Conservation (phyloP, 2,329 filamentous ascomycete species). For the Neophaeococcomyces mojaviensis region DNA sequence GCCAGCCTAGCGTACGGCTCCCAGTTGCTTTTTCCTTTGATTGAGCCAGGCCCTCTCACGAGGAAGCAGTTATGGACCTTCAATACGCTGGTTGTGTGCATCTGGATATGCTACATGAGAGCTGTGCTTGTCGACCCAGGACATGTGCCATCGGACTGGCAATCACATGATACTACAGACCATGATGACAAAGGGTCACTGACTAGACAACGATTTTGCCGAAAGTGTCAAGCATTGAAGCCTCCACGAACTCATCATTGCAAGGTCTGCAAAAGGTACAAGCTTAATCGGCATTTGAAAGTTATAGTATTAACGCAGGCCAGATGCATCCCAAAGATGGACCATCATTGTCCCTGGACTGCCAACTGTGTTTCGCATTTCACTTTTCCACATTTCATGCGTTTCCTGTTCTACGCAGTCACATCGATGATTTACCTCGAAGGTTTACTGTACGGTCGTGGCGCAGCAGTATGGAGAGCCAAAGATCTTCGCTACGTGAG, state of each 20-base stretch:
- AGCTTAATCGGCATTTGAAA: not conserved
- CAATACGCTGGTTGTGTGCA: slow-evolving; percentile 47
- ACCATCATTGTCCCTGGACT: slow-evolving; percentile 62
- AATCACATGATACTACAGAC: slow-evolving; percentile 17
- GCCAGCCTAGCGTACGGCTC: slow-evolving; percentile 53
- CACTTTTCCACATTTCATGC: slow-evolving; percentile 58
- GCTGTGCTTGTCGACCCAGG: slow-evolving; percentile 55
- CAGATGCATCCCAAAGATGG: slow-evolving; percentile 58
- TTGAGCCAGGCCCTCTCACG: slow-evolving; percentile 48
- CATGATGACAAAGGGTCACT: slow-evolving; percentile 15
- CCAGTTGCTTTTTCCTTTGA: slow-evolving; percentile 48
- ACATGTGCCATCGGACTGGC: slow-evolving; percentile 41
- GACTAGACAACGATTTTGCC: slow-evolving; percentile 47
- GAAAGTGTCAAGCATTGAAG: slow-evolving; percentile 54
- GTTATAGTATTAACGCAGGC: not conserved
- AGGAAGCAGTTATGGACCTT: slow-evolving; percentile 38
- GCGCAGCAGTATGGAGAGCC: slow-evolving; percentile 47
- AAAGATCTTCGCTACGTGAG: slow-evolving; percentile 48
- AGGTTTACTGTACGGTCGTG: slow-evolving; percentile 46
- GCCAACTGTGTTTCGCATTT: slow-evolving; percentile 59
- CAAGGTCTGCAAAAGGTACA: slow-evolving; percentile 53
- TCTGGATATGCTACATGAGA: slow-evolving; percentile 52
- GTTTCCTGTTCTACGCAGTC: slow-evolving; percentile 55
- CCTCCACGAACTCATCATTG: slow-evolving; percentile 59
- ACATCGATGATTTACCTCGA: slow-evolving; percentile 51